Evolutionary conservation across 345 rosid species (phyloP).

Genomic region (Adansonia digitata): DNA sequence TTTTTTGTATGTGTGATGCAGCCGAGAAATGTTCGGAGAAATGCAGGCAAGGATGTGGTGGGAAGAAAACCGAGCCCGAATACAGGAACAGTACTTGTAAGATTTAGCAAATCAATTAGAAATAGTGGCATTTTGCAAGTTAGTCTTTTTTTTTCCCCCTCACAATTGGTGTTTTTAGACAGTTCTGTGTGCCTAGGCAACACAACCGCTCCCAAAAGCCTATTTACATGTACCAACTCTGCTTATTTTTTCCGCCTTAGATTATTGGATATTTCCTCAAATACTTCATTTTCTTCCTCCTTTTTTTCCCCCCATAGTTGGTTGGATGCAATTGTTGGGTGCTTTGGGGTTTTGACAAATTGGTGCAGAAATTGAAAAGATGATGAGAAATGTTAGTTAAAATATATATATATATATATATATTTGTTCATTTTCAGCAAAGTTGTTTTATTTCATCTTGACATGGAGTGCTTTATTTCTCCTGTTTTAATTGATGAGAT

Average conservation of each 20-base stretch:
- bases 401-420: too few species aligned
- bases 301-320: not conserved
- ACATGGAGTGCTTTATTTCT: too few species aligned
- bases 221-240: not conserved
- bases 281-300: not conserved
- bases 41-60: slow-evolving; percentile 90
- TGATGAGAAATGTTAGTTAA: slow-evolving; percentile 2
- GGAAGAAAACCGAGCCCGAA: slow-evolving; percentile 89
- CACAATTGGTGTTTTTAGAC: not conserved
- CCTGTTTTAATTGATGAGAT: too few species aligned
- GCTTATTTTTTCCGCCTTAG: not conserved
- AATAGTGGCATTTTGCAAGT: slow-evolving; percentile 2
- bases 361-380: not conserved
- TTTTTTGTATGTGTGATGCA: slow-evolving; percentile 30
- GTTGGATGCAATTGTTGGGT: slow-evolving; percentile 16
- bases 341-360: slow-evolving; percentile 16
- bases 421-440: too few species aligned
- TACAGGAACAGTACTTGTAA: slow-evolving; percentile 83
- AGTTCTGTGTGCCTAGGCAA: slow-evolving; percentile 5
- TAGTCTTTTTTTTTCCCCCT: not conserved
- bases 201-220: slow-evolving; percentile 13
- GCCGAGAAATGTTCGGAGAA: slow-evolving; percentile 91
- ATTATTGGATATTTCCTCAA: not conserved
- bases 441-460: too few species aligned
- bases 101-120: slow-evolving; percentile 16